These are phyloP conservation scores for Lentinula detonsa DNA, from an alignment of 768 basidiomycete genomes.

Conservation along the genomic window DNA sequence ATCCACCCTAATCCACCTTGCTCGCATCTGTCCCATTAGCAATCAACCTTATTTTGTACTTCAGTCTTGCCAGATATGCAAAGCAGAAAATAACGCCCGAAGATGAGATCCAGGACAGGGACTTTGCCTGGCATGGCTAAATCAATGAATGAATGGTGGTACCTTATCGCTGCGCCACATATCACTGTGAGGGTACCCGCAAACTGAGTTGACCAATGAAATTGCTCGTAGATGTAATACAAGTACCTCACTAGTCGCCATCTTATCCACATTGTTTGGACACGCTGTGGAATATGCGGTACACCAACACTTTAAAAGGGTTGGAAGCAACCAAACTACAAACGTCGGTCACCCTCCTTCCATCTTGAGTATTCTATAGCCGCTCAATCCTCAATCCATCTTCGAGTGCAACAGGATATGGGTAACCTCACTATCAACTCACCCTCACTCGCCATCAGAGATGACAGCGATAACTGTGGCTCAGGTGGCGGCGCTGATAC, in stretches of 20 bases:
- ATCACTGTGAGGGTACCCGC: neutral
- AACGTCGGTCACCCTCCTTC: neutral
- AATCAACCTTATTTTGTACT: no score
- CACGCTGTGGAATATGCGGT: neutral
- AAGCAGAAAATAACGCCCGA: no score
- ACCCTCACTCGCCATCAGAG: neutral
- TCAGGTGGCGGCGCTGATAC: constrained; percentile 33
- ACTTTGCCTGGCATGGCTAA: no score
- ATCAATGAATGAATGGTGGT: no score
- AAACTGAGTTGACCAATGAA: neutral
- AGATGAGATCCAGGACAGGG: no score
- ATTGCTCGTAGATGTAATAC: neutral
- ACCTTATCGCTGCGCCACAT: neutral
- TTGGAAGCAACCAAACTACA: neutral
- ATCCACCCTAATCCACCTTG: no score
- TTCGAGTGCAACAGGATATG: neutral
- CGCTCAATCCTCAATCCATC: neutral
- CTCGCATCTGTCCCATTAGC: no score
- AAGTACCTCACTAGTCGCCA: neutral
- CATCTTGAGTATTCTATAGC: no score
- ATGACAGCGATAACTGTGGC: constrained; percentile 24
- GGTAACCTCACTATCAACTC: neutral
- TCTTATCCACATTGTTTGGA: neutral
- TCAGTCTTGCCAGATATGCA: no score
- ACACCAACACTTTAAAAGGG: neutral